Conservation (phyloP, 2,329 filamentous ascomycete genomes). For the Fusarium tricinctum region DNA sequence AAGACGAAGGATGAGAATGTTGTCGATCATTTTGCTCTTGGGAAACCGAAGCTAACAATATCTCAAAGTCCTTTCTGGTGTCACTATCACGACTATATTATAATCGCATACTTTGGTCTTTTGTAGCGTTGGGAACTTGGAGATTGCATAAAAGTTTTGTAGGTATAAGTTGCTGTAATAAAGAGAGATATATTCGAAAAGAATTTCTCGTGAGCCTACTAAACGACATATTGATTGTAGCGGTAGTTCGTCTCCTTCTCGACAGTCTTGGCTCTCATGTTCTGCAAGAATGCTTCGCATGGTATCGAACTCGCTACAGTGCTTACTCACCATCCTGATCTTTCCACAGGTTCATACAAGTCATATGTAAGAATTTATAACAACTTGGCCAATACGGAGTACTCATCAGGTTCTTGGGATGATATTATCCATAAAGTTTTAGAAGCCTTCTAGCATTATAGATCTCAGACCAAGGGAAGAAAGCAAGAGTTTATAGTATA, state of each 20-base stretch:
- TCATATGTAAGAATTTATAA: no score
- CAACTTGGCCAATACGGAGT: no score
- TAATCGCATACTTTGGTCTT: constrained; percentile 16
- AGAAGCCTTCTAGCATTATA: no score
- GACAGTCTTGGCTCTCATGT: neutral
- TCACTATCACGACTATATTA: constrained; percentile 7
- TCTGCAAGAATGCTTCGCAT: no score
- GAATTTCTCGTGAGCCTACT: neutral
- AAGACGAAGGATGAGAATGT: constrained; percentile 36
- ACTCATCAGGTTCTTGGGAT: no score
- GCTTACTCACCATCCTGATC: no score
- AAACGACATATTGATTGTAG: neutral
- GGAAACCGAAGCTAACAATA: constrained; percentile 36
- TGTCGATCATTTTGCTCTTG: constrained; percentile 19
- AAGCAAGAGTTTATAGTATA: no score
- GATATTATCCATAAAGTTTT: no score
- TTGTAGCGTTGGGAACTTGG: constrained; percentile 19
- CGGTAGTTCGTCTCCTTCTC: neutral
- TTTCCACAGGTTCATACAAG: no score
- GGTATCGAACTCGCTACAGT: no score
- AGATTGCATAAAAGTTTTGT: constrained; percentile 11
- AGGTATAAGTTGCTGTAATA: constrained; percentile 7
- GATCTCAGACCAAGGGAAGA: no score
- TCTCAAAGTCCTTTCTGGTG: constrained; percentile 22
- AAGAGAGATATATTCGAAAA: neutral